Conservation (phyloP, 176 grass and related monocot genomes). For the Elaeis guineensis region DNA sequence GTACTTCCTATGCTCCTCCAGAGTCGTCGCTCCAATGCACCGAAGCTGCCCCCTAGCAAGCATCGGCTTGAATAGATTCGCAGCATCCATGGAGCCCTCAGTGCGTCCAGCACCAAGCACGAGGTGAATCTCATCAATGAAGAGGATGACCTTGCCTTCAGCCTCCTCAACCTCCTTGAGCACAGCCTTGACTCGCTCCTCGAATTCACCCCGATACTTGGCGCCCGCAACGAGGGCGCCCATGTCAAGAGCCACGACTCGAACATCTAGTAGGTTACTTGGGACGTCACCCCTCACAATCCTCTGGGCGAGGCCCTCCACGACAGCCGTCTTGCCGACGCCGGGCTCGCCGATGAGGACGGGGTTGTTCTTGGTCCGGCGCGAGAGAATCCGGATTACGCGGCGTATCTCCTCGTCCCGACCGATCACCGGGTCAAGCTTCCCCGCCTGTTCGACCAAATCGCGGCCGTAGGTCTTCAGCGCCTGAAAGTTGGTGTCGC, state of each 20-base stretch:
- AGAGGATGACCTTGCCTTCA: conserved; percentile 65
- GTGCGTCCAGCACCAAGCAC: conserved; percentile 66
- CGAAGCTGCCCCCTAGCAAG: conserved; percentile 70
- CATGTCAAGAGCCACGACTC: conserved; percentile 74
- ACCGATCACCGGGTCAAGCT: conserved; percentile 64
- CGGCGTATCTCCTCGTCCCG: conserved; percentile 73
- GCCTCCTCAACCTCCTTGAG: conserved; percentile 78
- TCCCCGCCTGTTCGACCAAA: conserved; percentile 55
- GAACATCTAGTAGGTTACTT: conserved; percentile 69
- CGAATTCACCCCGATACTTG: conserved; percentile 82
- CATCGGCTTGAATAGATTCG: conserved; percentile 83
- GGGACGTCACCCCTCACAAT: conserved; percentile 64
- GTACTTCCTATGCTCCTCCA: conserved; percentile 79
- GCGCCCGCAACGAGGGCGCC: conserved; percentile 70
- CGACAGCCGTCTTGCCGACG: conserved; percentile 73
- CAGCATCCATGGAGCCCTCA: conserved; percentile 78
- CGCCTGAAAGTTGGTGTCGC: conserved; percentile 9
- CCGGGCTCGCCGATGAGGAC: conserved; percentile 73
- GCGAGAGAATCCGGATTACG: conserved; percentile 57
- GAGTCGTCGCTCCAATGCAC: conserved; percentile 75
- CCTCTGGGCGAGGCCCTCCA: conserved; percentile 73
- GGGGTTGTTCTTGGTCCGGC: conserved; percentile 81
- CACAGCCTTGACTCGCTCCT: conserved; percentile 68
- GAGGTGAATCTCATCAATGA: conserved; percentile 89
- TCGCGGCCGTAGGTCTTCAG: conserved; percentile 51